Evolutionary conservation across 306 rosid species (phyloP).

Genomic region (Erythrophleum fordii): DNA sequence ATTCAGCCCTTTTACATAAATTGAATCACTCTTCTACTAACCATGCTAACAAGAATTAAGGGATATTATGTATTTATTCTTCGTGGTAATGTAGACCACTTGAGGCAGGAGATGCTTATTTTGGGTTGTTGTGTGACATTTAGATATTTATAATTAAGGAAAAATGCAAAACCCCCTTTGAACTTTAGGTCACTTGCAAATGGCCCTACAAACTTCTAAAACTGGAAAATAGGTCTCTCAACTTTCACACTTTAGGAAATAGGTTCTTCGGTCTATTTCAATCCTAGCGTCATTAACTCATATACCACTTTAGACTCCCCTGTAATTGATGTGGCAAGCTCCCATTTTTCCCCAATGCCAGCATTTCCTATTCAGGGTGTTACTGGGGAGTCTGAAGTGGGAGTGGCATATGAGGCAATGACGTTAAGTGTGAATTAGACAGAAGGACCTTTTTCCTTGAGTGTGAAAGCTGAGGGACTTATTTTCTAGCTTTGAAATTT

Average conservation of each 20-base stretch:
- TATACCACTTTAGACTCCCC: not conserved
- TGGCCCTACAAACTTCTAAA: not conserved
- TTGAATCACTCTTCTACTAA: constrained; percentile 33
- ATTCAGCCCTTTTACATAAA: constrained; percentile 39
- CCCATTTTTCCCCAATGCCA: not conserved
- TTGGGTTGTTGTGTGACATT: constrained; percentile 32
- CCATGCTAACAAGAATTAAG: constrained; percentile 31
- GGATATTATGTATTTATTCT: constrained; percentile 27
- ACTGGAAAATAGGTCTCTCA: not conserved
- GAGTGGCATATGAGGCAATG: not conserved
- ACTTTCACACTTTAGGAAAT: not conserved
- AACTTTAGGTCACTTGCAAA: not conserved
- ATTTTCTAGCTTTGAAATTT: no score
- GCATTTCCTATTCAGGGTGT: not conserved
- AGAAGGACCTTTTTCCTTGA: not conserved
- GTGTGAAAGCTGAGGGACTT: not conserved
- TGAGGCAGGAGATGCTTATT: constrained; percentile 38
- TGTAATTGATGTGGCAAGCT: not conserved
- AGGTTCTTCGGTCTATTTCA: not conserved
- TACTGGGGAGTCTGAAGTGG: not conserved
- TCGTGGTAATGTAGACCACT: constrained; percentile 38
- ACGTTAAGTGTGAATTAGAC: not conserved
- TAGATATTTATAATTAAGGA: constrained; percentile 5
- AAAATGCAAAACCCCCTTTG: not conserved
- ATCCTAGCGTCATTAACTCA: not conserved